Conservation (phyloP, 169 alveolate genomes). For the Eimeria falciformis region DNA sequence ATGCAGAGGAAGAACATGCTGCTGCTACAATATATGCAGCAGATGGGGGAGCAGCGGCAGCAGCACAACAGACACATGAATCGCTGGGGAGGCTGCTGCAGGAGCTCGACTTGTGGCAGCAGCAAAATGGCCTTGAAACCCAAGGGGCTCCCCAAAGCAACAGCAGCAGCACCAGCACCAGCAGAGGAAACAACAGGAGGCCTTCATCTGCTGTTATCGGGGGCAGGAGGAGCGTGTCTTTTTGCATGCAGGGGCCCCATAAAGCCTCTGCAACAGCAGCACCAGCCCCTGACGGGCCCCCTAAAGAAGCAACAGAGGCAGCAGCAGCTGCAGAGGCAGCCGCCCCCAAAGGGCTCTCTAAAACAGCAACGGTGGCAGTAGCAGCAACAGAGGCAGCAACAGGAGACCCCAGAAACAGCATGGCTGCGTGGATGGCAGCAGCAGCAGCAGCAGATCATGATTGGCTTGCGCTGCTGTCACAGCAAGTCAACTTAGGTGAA, state of each 20-base stretch:
- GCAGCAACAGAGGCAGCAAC: neutral
- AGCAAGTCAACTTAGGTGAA: neutral
- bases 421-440: neutral
- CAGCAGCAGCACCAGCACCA: slow-evolving; percentile 31
- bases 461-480: neutral
- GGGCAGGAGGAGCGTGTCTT: neutral
- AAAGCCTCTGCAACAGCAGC: neutral
- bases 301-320: neutral
- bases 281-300: neutral
- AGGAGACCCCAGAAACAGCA: neutral
- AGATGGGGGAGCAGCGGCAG: slow-evolving; percentile 33
- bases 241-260: neutral
- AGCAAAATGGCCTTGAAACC: neutral
- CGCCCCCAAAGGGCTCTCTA: no score
- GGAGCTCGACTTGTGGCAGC: neutral
- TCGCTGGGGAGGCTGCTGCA: neutral
- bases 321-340: neutral
- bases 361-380: no score
- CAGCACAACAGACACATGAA: neutral
- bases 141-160: neutral
- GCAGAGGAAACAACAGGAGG: neutral
- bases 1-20: neutral
- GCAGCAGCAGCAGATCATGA: no score
- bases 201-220: neutral
- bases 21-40: slow-evolving; percentile 11